Conservation (phyloP, 148 eudicot species). For the Chenopodium album region DNA sequence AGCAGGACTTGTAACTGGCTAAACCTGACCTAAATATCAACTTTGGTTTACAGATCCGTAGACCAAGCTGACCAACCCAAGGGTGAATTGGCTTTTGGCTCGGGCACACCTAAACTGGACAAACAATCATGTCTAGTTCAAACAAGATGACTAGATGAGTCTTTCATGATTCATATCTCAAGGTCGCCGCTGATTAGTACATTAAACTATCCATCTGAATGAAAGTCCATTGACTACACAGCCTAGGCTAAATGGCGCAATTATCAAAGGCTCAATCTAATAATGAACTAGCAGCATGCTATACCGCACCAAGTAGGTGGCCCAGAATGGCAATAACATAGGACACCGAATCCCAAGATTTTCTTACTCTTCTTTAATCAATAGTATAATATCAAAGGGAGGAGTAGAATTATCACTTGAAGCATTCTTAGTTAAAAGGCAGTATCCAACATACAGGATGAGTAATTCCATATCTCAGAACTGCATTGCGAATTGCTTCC, state of each 20-base stretch:
- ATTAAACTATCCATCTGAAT: not conserved
- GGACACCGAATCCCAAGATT: not conserved
- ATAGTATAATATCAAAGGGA: not conserved
- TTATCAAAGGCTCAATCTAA: not conserved
- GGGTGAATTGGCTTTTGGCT: not conserved
- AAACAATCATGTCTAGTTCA: not conserved
- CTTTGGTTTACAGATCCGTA: not conserved
- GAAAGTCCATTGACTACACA: not conserved
- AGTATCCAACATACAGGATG: conserved; percentile 70
- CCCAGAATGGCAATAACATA: not conserved
- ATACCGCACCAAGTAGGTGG: not conserved
- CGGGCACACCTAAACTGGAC: not conserved
- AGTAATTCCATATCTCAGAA: conserved; percentile 73
- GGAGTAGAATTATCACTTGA: not conserved
- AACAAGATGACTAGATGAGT: not conserved
- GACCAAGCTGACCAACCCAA: not conserved
- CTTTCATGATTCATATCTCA: conserved; percentile 15
- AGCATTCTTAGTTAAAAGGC: not conserved
- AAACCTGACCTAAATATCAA: not conserved
- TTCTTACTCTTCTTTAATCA: not conserved
- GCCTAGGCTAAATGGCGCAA: not conserved
- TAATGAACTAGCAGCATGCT: not conserved
- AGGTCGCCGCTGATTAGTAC: not conserved
- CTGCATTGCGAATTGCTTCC: conserved; percentile 90
- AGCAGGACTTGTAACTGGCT: not conserved